phyloP scores from a whole-genome alignment of 345 rosid species.

The Corymbia maculata region DNA sequence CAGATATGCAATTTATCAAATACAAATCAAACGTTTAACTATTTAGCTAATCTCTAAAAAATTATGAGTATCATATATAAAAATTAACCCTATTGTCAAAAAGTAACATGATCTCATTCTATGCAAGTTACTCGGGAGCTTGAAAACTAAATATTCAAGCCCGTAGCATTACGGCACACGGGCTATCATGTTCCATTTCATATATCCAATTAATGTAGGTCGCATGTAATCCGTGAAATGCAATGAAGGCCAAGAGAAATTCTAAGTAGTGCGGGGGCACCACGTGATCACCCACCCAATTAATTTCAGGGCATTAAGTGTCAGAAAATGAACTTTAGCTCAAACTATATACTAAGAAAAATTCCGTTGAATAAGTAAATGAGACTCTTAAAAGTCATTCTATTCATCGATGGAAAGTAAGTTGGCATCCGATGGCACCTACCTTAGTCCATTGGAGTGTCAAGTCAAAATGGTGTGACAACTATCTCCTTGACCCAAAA shows the following conservation, averaged over 20 bases:
- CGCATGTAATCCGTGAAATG: no score
- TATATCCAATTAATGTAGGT: no score
- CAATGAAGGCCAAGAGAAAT: no score
- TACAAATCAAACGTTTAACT: not conserved
- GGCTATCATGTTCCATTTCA: not conserved
- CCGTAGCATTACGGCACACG: fast-evolving
- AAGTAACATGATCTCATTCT: not conserved
- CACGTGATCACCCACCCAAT: no score
- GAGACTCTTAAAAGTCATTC: not conserved
- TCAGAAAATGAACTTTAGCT: not conserved
- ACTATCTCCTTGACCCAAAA: not conserved
- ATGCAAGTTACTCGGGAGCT: fast-evolving
- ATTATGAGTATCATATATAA: not conserved
- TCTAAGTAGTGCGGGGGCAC: no score
- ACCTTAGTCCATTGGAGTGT: not conserved
- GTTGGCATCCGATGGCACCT: not conserved
- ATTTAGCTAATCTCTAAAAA: fast-evolving
- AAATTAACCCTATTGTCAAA: not conserved
- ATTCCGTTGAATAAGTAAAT: not conserved
- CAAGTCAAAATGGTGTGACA: not conserved
- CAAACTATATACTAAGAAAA: not conserved
- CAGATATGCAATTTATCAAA: not conserved
- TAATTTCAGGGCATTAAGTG: not conserved
- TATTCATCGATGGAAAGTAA: not conserved
- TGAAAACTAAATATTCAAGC: not conserved